Conservation (phyloP, 2,329 filamentous ascomycete species). For the Colletotrichum sp. region DNA sequence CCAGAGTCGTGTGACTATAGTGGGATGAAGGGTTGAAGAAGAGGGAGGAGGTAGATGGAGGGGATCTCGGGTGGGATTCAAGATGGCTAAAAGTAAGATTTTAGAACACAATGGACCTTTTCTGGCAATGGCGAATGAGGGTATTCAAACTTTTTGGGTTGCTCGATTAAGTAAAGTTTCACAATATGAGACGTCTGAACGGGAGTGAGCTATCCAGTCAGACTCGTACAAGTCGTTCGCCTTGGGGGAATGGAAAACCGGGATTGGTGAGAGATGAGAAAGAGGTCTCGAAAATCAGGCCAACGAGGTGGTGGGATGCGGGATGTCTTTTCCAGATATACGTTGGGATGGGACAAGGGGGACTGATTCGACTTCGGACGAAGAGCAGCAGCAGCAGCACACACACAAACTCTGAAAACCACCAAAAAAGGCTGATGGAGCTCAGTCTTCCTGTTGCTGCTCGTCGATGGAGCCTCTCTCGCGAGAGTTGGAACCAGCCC, state of each 20-base stretch:
- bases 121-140: neutral
- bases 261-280: neutral
- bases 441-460: neutral
- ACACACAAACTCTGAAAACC: neutral
- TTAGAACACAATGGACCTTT: neutral
- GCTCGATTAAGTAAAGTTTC: neutral
- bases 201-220: neutral
- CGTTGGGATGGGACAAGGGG: neutral
- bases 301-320: neutral
- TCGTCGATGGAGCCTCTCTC: neutral
- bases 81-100: slow-evolving; percentile 1
- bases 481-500: neutral
- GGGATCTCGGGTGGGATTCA: neutral
- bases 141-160: neutral
- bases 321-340: slow-evolving; percentile 5
- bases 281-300: slow-evolving; percentile 12
- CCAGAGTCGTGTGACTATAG: neutral
- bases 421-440: neutral
- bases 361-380: slow-evolving; percentile 3
- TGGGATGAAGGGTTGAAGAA: neutral
- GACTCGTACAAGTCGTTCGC: neutral
- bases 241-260: neutral
- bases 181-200: neutral
- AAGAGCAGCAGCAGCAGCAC: neutral
- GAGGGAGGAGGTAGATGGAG: neutral